Evolutionary conservation across 257 asterid species (phyloP).

Genomic region (Salvia miltiorrhiza): DNA sequence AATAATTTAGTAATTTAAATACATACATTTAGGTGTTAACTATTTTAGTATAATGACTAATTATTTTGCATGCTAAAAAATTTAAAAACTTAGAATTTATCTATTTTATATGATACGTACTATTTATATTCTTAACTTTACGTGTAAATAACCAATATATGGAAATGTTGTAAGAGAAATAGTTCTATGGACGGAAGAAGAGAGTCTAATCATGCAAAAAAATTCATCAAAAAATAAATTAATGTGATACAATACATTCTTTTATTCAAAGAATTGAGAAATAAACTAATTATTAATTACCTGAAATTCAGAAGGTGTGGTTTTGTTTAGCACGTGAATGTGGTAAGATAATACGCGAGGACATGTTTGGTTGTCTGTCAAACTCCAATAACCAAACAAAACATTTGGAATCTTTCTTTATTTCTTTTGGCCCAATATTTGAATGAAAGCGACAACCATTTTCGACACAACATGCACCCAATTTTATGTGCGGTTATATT

Average conservation of each 20-base stretch:
- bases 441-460: slow-evolving; percentile 25
- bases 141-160: neutral
- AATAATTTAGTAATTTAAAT: no score
- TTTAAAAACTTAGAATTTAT: no score
- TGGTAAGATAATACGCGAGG: slow-evolving; percentile 4
- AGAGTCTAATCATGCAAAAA: neutral
- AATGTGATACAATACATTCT: neutral
- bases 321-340: slow-evolving; percentile 11
- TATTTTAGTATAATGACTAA: no score
- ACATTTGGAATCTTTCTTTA: slow-evolving; percentile 50
- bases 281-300: neutral
- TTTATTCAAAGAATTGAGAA: neutral
- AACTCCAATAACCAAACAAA: slow-evolving; percentile 26
- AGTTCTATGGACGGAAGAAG: neutral
- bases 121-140: no score
- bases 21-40: no score
- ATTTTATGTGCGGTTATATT: slow-evolving; percentile 1
- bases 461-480: neutral
- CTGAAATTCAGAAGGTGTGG: slow-evolving; percentile 1
- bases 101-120: no score
- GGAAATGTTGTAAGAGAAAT: neutral
- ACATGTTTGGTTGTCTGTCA: slow-evolving; percentile 26
- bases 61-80: no score
- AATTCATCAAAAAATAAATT: neutral
- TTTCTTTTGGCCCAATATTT: slow-evolving; percentile 18